These are phyloP conservation scores for Cnidoscolus chayamansa DNA, from an alignment of 441 rosid species.

Conservation along the genomic window DNA sequence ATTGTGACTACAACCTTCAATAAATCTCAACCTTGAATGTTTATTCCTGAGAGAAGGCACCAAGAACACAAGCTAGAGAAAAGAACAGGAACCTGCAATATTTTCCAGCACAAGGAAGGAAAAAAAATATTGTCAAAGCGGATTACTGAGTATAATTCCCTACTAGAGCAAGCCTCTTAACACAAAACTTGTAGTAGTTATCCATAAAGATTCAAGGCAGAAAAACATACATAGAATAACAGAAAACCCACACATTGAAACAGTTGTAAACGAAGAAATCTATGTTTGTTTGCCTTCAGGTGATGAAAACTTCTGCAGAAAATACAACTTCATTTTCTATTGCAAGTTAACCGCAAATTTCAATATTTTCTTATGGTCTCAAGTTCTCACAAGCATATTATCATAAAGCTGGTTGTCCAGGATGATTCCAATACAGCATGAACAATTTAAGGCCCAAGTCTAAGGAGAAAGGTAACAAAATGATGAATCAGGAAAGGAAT, in stretches of 20 bases:
- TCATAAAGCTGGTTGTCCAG: no score
- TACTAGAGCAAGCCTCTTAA: neutral
- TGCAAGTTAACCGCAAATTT: no score
- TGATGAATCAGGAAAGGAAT: no score
- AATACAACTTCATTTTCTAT: no score
- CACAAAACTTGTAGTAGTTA: neutral
- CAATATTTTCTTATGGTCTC: no score
- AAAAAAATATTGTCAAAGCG: neutral
- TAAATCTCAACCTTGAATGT: neutral
- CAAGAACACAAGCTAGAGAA: constrained; percentile 15
- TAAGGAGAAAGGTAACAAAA: no score
- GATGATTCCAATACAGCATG: no score
- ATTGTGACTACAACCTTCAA: constrained; percentile 28
- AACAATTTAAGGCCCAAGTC: no score
- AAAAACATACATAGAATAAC: neutral
- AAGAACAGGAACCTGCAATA: constrained; percentile 15
- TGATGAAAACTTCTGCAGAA: no score
- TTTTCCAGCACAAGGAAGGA: neutral
- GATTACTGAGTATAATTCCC: neutral
- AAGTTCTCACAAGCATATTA: no score
- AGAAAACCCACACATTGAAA: neutral
- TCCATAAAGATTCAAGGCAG: neutral
- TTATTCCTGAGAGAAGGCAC: constrained; percentile 5
- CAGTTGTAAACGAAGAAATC: no score
- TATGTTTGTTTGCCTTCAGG: no score